Base-by-base conservation (phyloP, 495 filamentous ascomycete species). In the Immersiella caudata region DNA sequence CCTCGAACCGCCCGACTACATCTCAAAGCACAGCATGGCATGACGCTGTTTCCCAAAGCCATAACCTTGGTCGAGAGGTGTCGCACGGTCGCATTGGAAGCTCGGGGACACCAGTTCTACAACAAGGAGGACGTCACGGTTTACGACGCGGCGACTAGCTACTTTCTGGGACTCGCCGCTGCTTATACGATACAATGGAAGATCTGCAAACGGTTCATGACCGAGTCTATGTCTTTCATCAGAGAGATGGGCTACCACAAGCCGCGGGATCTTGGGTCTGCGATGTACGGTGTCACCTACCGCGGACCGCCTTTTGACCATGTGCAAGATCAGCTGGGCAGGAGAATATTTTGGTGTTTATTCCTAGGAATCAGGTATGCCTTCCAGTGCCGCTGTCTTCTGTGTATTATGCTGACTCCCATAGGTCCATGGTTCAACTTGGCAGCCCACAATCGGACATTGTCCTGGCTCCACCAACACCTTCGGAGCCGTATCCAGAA, bases 121-220 rank as follows among this genome's bases (percentile, higher is more conserved):
- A 83, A 89, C 70, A 81, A 82, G 66, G 84, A 86, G 16, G 85
- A 85, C 18, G 81, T 91, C 35, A 91, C 84, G 1, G 84, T 95
- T 1, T 90, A 95, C 67, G 93, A 96, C 77, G 92, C 92, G 0
- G 88, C 88, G 0, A 92, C 90, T n/a, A 95, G 92, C 77, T 96
- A 94, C 72, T 91, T 94, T 69, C 77, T 95, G 14, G 91, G 84
- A 2, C 74, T 93, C 25, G 88, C 88, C n/a, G 86, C 86, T 4
- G 85, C 83, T 1, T 90, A 92, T 74, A 89, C 88, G 0, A 86
- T 88, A 71, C 86, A 90, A 65, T 88, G 87, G 79, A 86, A 87
- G 59, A 79, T 84, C 1, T 89, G 86, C 71, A 85, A 88, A 40
- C 79, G 89, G 11, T 94, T 93, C 75, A 82, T 94, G 66, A 83